These are phyloP conservation scores for Rhinocladiella mackenziei DNA, from an alignment of 2,329 filamentous ascomycete species.

Conservation along the genomic window DNA sequence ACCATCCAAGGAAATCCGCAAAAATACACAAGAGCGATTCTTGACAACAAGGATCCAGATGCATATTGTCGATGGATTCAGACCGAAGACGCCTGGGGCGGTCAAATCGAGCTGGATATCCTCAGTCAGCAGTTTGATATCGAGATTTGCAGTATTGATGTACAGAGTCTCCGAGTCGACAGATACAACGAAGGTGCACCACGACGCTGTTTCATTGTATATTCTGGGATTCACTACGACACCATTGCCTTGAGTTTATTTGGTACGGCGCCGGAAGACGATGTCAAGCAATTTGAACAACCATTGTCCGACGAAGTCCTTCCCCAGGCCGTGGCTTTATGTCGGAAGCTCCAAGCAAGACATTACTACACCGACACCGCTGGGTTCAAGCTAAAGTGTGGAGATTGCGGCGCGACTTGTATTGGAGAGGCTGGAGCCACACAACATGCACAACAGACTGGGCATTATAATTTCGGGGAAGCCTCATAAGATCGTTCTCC, in stretches of 20 bases:
- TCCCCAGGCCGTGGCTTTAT: slow-evolving; percentile 61
- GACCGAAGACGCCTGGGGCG: slow-evolving; percentile 79
- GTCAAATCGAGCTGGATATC: slow-evolving; percentile 83
- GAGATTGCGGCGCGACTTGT: slow-evolving; percentile 49
- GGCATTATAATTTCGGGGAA: slow-evolving; percentile 50
- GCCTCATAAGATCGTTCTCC: slow-evolving; percentile 31
- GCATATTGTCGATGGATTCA: slow-evolving; percentile 81
- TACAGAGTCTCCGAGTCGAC: slow-evolving; percentile 64
- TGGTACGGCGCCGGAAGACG: slow-evolving; percentile 64
- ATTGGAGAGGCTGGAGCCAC: slow-evolving; percentile 46
- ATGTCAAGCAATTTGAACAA: slow-evolving; percentile 69
- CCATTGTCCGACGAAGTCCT: slow-evolving; percentile 51
- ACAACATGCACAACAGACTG: slow-evolving; percentile 45
- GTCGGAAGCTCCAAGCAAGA: slow-evolving; percentile 61
- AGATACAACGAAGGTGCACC: slow-evolving; percentile 71
- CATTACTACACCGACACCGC: slow-evolving; percentile 89
- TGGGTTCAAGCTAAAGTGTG: slow-evolving; percentile 73
- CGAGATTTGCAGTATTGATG: slow-evolving; percentile 81
- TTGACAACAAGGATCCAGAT: slow-evolving; percentile 64
- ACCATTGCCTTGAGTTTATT: slow-evolving; percentile 71
- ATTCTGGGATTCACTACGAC: slow-evolving; percentile 92
- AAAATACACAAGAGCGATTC: slow-evolving; percentile 69
- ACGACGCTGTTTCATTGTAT: slow-evolving; percentile 68
- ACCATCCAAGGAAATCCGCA: slow-evolving; percentile 70
- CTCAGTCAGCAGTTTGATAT: slow-evolving; percentile 79